Conservation (phyloP, 148 eudicot genomes). For the Fallopia convolvulus region DNA sequence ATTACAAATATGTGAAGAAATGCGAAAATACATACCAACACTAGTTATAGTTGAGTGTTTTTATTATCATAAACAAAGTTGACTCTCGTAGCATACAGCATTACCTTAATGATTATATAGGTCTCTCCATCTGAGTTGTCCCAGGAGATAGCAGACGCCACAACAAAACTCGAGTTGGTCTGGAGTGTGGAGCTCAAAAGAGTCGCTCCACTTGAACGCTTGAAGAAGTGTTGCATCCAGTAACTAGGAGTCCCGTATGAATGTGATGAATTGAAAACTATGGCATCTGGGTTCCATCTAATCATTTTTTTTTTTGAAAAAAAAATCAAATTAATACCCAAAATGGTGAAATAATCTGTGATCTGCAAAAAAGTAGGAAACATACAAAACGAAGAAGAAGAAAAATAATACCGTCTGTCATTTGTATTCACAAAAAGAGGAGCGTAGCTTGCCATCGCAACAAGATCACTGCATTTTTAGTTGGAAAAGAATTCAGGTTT, state of each 20-base stretch:
- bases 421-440: constrained; percentile 65
- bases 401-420: constrained; percentile 28
- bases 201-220: constrained; percentile 53
- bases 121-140: constrained; percentile 22
- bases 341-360: neutral
- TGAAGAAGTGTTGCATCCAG: constrained; percentile 79
- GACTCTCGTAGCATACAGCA: neutral
- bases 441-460: constrained; percentile 87
- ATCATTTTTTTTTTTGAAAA: neutral
- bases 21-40: neutral
- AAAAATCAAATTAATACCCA: neutral
- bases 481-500: neutral
- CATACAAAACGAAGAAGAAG: neutral
- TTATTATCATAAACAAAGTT: neutral
- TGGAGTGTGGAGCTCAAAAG: constrained; percentile 42
- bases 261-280: constrained; percentile 50
- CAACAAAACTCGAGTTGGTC: constrained; percentile 25
- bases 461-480: constrained; percentile 56
- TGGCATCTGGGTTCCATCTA: constrained; percentile 74
- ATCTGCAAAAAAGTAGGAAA: neutral
- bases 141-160: constrained; percentile 55
- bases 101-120: constrained; percentile 65
- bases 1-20: neutral
- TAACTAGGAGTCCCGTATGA: constrained; percentile 67
- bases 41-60: neutral